phyloP scores from a whole-genome alignment of 805 yeast genomes.

The Debaryomyces maramus region DNA sequence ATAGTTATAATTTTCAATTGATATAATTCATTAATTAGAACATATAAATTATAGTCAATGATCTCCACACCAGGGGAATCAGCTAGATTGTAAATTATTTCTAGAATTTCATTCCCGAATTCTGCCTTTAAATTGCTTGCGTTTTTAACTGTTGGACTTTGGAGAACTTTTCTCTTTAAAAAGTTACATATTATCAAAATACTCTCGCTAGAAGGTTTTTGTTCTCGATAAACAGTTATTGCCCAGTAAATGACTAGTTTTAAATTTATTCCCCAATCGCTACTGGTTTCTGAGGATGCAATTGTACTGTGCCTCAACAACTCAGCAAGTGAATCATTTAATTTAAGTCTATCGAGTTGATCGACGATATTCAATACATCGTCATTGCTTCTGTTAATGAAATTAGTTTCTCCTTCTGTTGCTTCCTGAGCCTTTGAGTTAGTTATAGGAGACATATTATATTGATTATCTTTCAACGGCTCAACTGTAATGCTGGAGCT shows the following conservation, averaged over 20 bases:
- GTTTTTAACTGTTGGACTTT: slow-evolving; percentile 16
- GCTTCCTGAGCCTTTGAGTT: not conserved
- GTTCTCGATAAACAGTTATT: slow-evolving; percentile 36
- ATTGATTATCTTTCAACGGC: not conserved
- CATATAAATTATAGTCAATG: slow-evolving; percentile 30
- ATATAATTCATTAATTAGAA: slow-evolving; percentile 53
- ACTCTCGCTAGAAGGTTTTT: slow-evolving; percentile 28
- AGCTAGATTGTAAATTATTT: slow-evolving; percentile 34
- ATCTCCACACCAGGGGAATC: slow-evolving; percentile 25
- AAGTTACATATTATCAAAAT: slow-evolving; percentile 44
- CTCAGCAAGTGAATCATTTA: slow-evolving; percentile 29
- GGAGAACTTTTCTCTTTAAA: slow-evolving; percentile 41
- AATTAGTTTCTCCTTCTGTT: slow-evolving; percentile 16
- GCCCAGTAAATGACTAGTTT: slow-evolving; percentile 41
- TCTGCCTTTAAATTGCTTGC: slow-evolving; percentile 39
- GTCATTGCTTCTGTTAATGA: slow-evolving; percentile 23
- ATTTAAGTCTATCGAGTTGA: slow-evolving; percentile 34
- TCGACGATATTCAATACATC: slow-evolving; percentile 36
- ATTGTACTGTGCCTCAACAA: slow-evolving; percentile 23
- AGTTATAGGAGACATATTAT: not conserved
- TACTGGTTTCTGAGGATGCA: slow-evolving; percentile 6
- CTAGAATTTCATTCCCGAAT: slow-evolving; percentile 42
- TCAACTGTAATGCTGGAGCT: not conserved
- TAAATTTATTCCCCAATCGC: slow-evolving; percentile 37
- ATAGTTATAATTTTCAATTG: slow-evolving; percentile 52